phyloP scores from a whole-genome alignment of 805 yeast genomes.

The Nakazawaea ishiwadae region DNA sequence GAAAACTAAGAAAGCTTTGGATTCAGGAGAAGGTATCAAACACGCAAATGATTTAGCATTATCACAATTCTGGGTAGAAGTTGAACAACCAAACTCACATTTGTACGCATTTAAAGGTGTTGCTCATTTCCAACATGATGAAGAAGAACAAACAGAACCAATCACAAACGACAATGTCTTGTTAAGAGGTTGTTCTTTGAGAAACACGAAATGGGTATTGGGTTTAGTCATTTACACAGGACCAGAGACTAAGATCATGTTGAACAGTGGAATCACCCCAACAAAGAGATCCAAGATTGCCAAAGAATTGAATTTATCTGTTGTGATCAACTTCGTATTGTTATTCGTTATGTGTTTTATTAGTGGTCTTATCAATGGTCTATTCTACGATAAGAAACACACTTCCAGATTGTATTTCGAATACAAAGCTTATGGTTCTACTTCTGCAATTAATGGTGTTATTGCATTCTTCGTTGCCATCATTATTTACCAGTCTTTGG shows the following conservation, averaged over 20 bases:
- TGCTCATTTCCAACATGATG: slow-evolving; percentile 42
- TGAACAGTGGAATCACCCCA: slow-evolving; percentile 77
- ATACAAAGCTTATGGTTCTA: slow-evolving; percentile 62
- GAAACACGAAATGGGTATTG: slow-evolving; percentile 81
- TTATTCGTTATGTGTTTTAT: slow-evolving; percentile 64
- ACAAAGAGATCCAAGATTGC: slow-evolving; percentile 72
- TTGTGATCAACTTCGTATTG: slow-evolving; percentile 58
- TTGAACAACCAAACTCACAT: slow-evolving; percentile 82
- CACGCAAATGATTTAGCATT: slow-evolving; percentile 44
- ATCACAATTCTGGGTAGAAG: slow-evolving; percentile 63
- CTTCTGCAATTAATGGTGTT: slow-evolving; percentile 64
- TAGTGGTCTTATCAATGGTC: slow-evolving; percentile 68
- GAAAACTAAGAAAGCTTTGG: slow-evolving; percentile 71
- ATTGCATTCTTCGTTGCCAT: slow-evolving; percentile 72
- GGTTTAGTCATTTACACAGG: slow-evolving; percentile 79
- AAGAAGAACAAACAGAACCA: slow-evolving; percentile 49
- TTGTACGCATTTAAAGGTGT: slow-evolving; percentile 75
- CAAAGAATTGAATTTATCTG: slow-evolving; percentile 66
- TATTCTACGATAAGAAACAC: slow-evolving; percentile 42
- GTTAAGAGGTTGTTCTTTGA: slow-evolving; percentile 69
- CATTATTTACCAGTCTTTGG: slow-evolving; percentile 72
- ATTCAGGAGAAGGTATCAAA: slow-evolving; percentile 43
- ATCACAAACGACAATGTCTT: slow-evolving; percentile 65
- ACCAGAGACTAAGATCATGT: slow-evolving; percentile 74
- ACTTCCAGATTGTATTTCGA: slow-evolving; percentile 64